Evolutionary conservation across 371 early-diverging fungal species (phyloP), one percentile per base, ranked within the genome.

Genomic region (Rhizomucor pusillus): DNA sequence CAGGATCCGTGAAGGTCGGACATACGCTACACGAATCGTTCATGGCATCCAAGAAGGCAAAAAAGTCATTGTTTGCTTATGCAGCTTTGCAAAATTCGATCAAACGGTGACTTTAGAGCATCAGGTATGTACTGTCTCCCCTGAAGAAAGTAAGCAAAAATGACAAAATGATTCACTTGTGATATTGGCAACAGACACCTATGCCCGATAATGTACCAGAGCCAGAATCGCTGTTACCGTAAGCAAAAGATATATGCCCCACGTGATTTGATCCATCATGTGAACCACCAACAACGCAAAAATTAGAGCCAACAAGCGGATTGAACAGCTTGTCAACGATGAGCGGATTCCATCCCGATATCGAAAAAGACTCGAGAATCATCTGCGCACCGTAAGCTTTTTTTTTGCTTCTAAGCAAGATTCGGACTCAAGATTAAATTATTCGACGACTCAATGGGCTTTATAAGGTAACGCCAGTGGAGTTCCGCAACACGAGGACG

Each of bases 1-100:
- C 39, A 61, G 71, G 19, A 39, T 73, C n/a, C 56, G 74, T 43
- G 71, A 73, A 44, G 73, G 77, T 22, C 63, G 67, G 50, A 66
- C 73, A 0, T 76, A 62, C 63, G 63, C 65, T 13, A 76, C 77
- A 22, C 58, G 77, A 40, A 59, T 64, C 4, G 69, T 77, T 11
- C 67, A 54, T 24, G 73, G 71, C 24, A 62, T 63, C 11, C 77
- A 77, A 47, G 59, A 57, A 54, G 77, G 73, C 36, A 71, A 58
- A 33, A 59, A 56, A 6, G 69, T 71, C 23, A 65, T 75, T 54
- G 57, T 65, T 10, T 65, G 63, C 40, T 69, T 60, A 40, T 67
- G 65, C 45, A 71, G 75, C 46, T 75, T 75, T 43, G 56, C 65
- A 3, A 62, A 56, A 34, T 50, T 46, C 10, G 66, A 65, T n/a